Base-by-base conservation (phyloP, 768 basidiomycete species). In the Russula sp. region DNA sequence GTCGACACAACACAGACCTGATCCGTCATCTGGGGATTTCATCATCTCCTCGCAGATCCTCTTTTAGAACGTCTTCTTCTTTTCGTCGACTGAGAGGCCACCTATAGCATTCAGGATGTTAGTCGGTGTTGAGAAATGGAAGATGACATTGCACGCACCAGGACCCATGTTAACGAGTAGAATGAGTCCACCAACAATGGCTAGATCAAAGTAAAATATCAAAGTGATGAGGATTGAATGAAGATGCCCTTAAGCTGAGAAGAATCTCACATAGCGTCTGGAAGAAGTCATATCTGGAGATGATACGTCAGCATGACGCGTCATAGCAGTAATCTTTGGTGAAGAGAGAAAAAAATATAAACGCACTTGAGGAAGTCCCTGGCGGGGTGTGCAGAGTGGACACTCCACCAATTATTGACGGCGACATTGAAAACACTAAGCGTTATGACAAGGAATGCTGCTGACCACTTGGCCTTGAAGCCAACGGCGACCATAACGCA, bases 381-480 rank as follows among this genome's bases (percentile, higher is more conserved):
- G 70, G 95, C 92, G 65, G 96, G 96, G 74, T 98, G 97, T 47
- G 86, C 84, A 48, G 86, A 83, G 73, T 93, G 87, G 25, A 98
- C 86, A 67, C 83, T 86, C 96, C 96, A 99, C 90, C 91, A 99
- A 76, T 98, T 97, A 81, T 99, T 99, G 74, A 90, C 91, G 69
- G 96, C 91, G 38, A 96, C 93, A 72, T 99, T 99, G 86, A 98
- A 98, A 69, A 92, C 74, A 71, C 90, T 92, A 69, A 99, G 75
- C 4, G 94, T 81, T 65, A 97, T 75, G 62, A 98, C 95, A 63
- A 99, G 83, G 85, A 98, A 98, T 13, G 86, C 84, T 2, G 96
- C 96, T 14, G 92, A 93, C 92, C 94, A 97, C 77, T 98, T 98
- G 69, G 97, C 96, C 77, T 98, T 98, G 85, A 98, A 98, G 48